These are phyloP conservation scores for Aspergillus fumigatus DNA, from an alignment of 2,329 filamentous ascomycete species.

Conservation along the genomic window DNA sequence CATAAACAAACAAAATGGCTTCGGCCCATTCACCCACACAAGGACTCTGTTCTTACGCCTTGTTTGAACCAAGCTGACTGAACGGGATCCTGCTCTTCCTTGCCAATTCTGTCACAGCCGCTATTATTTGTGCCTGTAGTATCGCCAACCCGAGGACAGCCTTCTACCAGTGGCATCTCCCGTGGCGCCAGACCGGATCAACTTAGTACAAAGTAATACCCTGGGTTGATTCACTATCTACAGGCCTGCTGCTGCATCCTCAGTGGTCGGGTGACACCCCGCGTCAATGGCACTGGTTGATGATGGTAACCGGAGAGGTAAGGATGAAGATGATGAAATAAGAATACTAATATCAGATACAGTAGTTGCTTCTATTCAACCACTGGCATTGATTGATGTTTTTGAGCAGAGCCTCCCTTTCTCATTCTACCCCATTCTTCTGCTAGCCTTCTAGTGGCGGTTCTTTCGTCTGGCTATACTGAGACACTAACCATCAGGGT, in stretches of 20 bases:
- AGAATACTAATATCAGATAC: not conserved
- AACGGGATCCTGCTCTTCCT: not conserved
- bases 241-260: not conserved
- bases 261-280: not conserved
- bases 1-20: constrained; percentile 14
- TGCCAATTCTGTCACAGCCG: constrained; percentile 17
- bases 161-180: not conserved
- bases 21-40: constrained; percentile 9
- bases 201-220: not conserved
- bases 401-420: not conserved
- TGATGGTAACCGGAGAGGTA: not conserved
- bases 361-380: not conserved
- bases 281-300: not conserved
- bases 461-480: not conserved
- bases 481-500: not conserved
- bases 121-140: constrained; percentile 18
- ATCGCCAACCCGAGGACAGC: constrained; percentile 9
- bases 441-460: not conserved
- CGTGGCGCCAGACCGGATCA: not conserved
- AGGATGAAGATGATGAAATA: not conserved
- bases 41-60: constrained; percentile 12
- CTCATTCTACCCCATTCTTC: not conserved
- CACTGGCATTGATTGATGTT: not conserved
- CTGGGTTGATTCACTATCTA: not conserved
- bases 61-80: constrained; percentile 3